A percentile compares a stretch with the other conserved stretches of the same genome.
These are phyloP conservation scores for Xylariaceae sp. DNA, from an alignment of 2,329 filamentous ascomycete genomes.

Conservation along the genomic window DNA sequence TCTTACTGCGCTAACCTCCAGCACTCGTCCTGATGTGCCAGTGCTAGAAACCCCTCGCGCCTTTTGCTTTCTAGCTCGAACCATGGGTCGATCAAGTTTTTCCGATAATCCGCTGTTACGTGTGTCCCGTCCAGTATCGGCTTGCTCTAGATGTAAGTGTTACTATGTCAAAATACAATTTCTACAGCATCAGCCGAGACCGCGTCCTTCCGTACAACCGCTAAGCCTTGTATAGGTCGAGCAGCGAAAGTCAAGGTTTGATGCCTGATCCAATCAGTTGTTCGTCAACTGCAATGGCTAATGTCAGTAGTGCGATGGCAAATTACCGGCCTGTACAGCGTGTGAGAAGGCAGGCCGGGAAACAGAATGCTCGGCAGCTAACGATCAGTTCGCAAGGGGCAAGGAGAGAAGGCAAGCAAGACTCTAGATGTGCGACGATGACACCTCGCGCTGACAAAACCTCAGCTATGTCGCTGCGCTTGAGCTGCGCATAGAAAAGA, in stretches of 20 bases:
- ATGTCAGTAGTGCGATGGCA: constrained; percentile 73
- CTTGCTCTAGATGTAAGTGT: constrained; percentile 67
- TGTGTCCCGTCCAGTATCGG: constrained; percentile 74
- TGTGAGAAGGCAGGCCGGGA: constrained; percentile 88
- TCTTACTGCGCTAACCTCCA: too few species aligned
- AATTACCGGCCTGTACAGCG: constrained; percentile 89
- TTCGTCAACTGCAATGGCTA: constrained; percentile 9
- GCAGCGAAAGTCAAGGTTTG: constrained; percentile 84
- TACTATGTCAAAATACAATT: constrained; percentile 1
- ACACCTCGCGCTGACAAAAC: constrained; percentile 1
- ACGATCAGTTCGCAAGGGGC: constrained; percentile 91
- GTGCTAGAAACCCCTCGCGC: too few species aligned
- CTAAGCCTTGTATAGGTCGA: constrained; percentile 50
- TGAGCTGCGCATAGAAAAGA: constrained; percentile 84
- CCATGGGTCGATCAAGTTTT: constrained; percentile 39
- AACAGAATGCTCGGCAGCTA: constrained; percentile 85
- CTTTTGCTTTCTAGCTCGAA: constrained; percentile 1
- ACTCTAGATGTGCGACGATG: neutral
- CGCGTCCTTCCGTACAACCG: constrained; percentile 4
- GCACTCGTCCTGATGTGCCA: too few species aligned
- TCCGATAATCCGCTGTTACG: constrained; percentile 57
- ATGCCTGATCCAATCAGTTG: constrained; percentile 2
- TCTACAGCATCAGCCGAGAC: neutral
- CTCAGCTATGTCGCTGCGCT: constrained; percentile 84
- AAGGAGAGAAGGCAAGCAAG: constrained; percentile 75